Evolutionary conservation across 768 basidiomycete genomes (phyloP), one percentile per base, ranked within the genome.

Genomic region (Lepiota brunneoincarnata): DNA sequence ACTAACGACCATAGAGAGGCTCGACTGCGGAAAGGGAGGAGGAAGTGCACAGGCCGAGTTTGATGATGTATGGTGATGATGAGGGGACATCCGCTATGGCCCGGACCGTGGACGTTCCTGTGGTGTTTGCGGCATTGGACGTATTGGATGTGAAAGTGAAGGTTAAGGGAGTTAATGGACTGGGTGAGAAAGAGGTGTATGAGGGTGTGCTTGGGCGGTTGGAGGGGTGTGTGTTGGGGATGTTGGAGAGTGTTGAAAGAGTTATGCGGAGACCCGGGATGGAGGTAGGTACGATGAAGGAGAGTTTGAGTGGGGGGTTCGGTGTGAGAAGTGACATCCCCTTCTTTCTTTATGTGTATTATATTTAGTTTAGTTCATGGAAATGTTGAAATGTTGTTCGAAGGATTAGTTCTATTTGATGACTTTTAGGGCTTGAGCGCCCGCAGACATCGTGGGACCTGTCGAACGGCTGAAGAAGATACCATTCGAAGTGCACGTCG

Each of bases 41-140:
- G n/a, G n/a, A n/a, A 59, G 76, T 83, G 28, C 79, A 93, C 59
- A 85, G 82, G 10, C 89, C 90, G 6, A 78, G 80, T 20, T 66
- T 93, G 12, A 72, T 86, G 20, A 70, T 78, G 28, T 87, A 87
- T 59, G 93, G 76, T 36, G 45, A 67, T 18, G 47, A 58, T 1
- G 64, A 31, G 7, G 4, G 4, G 11, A 2, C 78, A 2, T 88
- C 89, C 0, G 94, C 94, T 4, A 97, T 97, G 94, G 82, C 92
- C n/a, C 76, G 84, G 26, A 91, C 89, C 2, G 94, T 97, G 15
- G 93, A 93, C 3, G 69, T 94, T 41, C 94, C 94, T 0, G 82
- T 95, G 6, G 94, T 89, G 1, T 82, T 93, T 62, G 92, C 92
- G 1, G 84, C 92, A 1, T 65, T 89, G 60, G 74, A 76, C 31